phyloP scores from a whole-genome alignment of 2,329 filamentous ascomycete genomes.

The Alternaria sp. region DNA sequence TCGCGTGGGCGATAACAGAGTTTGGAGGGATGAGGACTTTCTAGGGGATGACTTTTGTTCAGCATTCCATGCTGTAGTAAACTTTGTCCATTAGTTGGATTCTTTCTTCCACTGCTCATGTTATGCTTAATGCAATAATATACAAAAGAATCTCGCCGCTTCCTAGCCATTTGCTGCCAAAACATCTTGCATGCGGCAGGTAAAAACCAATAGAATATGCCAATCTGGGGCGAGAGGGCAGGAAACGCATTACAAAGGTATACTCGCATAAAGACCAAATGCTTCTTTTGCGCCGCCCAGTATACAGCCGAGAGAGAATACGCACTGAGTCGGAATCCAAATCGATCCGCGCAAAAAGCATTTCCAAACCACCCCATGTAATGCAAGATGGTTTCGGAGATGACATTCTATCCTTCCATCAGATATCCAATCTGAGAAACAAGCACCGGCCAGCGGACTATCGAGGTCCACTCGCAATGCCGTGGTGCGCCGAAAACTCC shows the following conservation, averaged over 20 bases:
- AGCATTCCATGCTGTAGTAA: not conserved
- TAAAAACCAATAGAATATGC: not conserved
- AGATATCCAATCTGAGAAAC: conserved; percentile 29
- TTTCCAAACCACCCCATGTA: conserved; percentile 16
- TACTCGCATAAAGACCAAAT: conserved; percentile 18
- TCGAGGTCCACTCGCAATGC: conserved; percentile 5
- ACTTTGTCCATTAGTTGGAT: not conserved
- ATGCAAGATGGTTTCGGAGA: conserved; percentile 32
- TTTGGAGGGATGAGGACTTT: not conserved
- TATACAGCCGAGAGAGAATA: conserved; percentile 9
- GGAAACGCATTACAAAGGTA: conserved; percentile 30
- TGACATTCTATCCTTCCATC: conserved; percentile 26
- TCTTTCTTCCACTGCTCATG: not conserved
- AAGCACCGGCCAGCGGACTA: conserved; percentile 9
- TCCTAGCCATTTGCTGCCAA: not conserved
- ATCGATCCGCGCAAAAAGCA: conserved; percentile 3
- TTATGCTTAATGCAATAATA: conserved; percentile 6
- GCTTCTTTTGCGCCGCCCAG: conserved; percentile 8
- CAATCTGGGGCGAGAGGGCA: conserved; percentile 15
- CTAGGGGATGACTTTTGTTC: not conserved
- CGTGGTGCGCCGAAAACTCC: conserved; percentile 35
- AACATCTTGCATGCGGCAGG: not conserved
- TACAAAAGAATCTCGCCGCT: conserved; percentile 16
- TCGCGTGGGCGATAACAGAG: not conserved
- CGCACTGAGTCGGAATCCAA: conserved; percentile 10